Evolutionary conservation across 2,329 filamentous ascomycete genomes (phyloP), one percentile per base, ranked within the genome.

Genomic region (Dothistroma septosporum): DNA sequence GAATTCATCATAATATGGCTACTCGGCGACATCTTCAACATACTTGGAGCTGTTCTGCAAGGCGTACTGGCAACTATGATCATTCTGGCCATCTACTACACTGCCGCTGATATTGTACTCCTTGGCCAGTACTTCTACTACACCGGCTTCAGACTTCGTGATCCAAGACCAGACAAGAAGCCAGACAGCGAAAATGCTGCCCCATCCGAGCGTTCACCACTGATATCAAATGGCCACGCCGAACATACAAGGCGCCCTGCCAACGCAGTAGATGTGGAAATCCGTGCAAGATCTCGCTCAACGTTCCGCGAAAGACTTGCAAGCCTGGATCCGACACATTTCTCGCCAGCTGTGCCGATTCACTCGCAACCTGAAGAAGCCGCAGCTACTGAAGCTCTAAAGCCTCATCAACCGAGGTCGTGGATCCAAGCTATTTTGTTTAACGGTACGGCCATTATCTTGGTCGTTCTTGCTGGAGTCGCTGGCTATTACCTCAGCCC

Each of bases 1-100:
- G 88, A 93, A 59, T 99, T 97, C 79, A 87, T 97, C 72, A 87
- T 95, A 62, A 85, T 96, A 70, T 99, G 94, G 94, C 83, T 97
- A 1, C 60, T 88, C 1, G 94, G 94, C 56, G 94, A 99, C 86
- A 87, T 97, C 66, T 97, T 96, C 82, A 97, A 97, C 74, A 95
- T 97, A 64, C 82, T 96, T 2, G 93, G 93, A n/a, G 90, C 92
- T 19, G 86, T 97, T 16, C 76, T 97, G 11, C 93, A 97, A 75
- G 89, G 90, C 58, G 93, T 99, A 7, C 77, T 97, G 57, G 92
- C 94, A 1, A 99, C 93, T 0, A 97, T 97, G 92, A 84, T 87
- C 73, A 63, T 77, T 68, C 57, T 68, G 48, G 67, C 69, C 14
- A 68, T 72, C 55, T 70, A 69, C 58, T 70, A 97, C 74, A 95